A percentile compares a stretch with the other conserved stretches of the same genome.
phyloP scores from a whole-genome alignment of 2,329 filamentous ascomycete genomes.

The Zasmidium cellare region DNA sequence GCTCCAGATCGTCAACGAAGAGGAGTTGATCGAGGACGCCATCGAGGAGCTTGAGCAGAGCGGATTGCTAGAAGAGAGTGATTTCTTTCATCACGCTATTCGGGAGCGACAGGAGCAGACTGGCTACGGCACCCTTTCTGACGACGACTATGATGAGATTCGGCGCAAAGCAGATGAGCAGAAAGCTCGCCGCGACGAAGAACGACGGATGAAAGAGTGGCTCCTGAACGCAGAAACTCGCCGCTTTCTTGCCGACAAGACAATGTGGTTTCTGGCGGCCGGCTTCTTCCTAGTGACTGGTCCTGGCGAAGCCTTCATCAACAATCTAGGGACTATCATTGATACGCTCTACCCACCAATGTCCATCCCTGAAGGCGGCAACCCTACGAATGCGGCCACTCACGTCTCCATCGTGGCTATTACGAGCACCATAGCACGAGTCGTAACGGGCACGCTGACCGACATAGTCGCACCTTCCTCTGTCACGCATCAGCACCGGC shows the following conservation, averaged over 20 bases:
- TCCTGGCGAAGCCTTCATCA: conserved; percentile 96
- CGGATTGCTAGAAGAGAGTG: conserved; percentile 74
- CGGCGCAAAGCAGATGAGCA: conserved; percentile 48
- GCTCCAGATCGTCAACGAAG: conserved; percentile 77
- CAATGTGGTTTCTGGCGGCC: conserved; percentile 92
- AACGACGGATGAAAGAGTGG: conserved; percentile 78
- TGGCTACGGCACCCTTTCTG: conserved; percentile 64
- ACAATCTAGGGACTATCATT: conserved; percentile 93
- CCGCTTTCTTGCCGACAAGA: conserved; percentile 79
- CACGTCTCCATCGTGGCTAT: conserved; percentile 92
- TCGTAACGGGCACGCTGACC: conserved; percentile 85
- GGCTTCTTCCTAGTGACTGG: conserved; percentile 93
- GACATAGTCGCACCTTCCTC: conserved; percentile 72
- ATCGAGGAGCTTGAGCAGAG: conserved; percentile 90
- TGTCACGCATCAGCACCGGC: conserved; percentile 57
- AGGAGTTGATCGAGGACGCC: conserved; percentile 84
- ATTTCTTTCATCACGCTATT: conserved; percentile 63
- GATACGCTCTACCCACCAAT: conserved; percentile 71
- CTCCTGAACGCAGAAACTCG: conserved; percentile 88
- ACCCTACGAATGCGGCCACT: conserved; percentile 68
- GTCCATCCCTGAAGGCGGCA: conserved; percentile 56
- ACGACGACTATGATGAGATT: conserved; percentile 46
- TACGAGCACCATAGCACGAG: conserved; percentile 83
- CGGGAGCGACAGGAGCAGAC: conserved; percentile 37
- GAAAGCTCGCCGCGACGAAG: conserved; percentile 51